Evolutionary conservation across 139 green algal species (phyloP), one percentile per base, ranked within the genome.

Genomic region (Chlamydomonas urium): DNA sequence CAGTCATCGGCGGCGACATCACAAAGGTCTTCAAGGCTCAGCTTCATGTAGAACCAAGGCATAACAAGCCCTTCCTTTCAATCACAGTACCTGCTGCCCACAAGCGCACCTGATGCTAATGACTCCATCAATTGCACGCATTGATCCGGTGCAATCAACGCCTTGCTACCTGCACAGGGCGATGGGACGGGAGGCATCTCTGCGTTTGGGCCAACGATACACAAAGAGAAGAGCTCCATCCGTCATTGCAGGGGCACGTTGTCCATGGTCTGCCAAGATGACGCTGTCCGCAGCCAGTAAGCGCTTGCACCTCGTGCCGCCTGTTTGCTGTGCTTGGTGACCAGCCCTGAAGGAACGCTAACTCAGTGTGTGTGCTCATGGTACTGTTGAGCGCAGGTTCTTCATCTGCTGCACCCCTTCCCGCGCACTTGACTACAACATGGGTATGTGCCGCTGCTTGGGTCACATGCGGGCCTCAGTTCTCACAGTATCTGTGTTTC

Each of bases 371-470:
- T 53, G 14, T 53, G 42, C 42, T 53, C 42, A 53, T 10, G 14
- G 10, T 17, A 10, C 42, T 53, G 42, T n/a, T 53, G 42, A 53
- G 42, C 42, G 42, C 42, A 67, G 60, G 33, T 67, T 67, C 33
- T 42, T 67, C 60, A 45, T 67, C 23, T 67, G 60, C 60, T 67
- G 60, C 33, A 29, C 32, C 29, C 5, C 60, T 67, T 8, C 60
- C 14, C 60, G 19, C 14, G 38, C 32, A 4, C 29, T 67, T 6
- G 42, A 67, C 29, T 42, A 8, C 5, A 8, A 67, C 4, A 47
- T 45, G 33, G 53, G 53, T 63, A n/a, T n/a, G n/a, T n/a, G n/a
- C n/a, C n/a, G n/a, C n/a, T n/a, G n/a, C n/a, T n/a, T n/a, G n/a
- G n/a, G n/a, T n/a, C n/a, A n/a, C n/a, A n/a, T n/a, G n/a, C n/a